Evolutionary conservation across 805 yeast genomes (phyloP), one percentile per base, ranked within the genome.

Genomic region (Diddensiella transvaalensis): DNA sequence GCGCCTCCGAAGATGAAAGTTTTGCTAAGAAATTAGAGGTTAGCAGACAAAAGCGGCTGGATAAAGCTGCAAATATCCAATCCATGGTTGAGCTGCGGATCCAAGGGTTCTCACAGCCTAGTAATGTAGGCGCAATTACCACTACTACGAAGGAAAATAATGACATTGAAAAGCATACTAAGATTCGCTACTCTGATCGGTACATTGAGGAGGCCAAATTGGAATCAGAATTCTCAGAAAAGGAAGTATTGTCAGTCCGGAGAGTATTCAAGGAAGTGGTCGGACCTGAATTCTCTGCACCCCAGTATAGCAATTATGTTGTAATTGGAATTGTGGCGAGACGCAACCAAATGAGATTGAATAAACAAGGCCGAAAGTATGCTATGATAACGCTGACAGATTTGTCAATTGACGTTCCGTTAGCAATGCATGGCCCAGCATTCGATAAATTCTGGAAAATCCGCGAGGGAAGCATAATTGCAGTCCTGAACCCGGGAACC

Each of bases 301-400:
- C 96, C 0, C 66, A 68, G 1, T 82, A 83, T 58, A 66, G 83
- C 2, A 89, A 90, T 60, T 89, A 88, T 85, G 82, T 83, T n/a
- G 75, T 82, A 1, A 59, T 83, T n/a, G 97, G 95, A 0, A 72
- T 86, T 2, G 70, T 90, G 0, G 68, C 79, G 3, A 59, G 62
- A 18, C 88, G 88, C 59, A 69, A 80, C 3, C 77, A 72, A 4
- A 73, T 83, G 2, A 71, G 74, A 53, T 63, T 67, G 26, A 62
- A 61, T 40, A 57, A 55, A 23, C 40, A 51, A 44, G 52, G 71
- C n/a, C 67, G 71, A 11, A 83, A 82, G 59, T 90, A 71, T 59
- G 68, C 86, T 54, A 76, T 76, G 48, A 48, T 89, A 18, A 75
- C 78, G 1, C 57, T 91, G 2, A 85, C 95, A 0, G 85, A 86